phyloP scores from a whole-genome alignment of 108 stramenopile genomes.

The Ochromonas danica region DNA sequence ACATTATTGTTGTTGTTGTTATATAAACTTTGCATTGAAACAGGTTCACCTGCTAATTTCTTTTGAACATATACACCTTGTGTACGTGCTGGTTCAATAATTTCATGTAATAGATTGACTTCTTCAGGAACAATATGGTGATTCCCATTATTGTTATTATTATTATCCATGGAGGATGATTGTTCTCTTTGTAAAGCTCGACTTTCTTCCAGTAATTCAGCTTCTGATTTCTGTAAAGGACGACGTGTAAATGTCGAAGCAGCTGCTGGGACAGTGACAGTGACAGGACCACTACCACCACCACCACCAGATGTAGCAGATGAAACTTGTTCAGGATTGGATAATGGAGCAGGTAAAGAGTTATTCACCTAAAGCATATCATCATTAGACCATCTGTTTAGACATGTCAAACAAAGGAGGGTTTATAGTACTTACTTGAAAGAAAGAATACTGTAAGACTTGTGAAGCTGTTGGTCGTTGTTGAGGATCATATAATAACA shows the following conservation, averaged over 20 bases:
- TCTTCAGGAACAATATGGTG: neutral
- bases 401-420: too few relatives aligned
- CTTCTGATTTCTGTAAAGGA: slow-evolving; percentile 30
- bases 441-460: slow-evolving; percentile 68
- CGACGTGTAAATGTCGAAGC: slow-evolving; percentile 31
- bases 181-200: neutral
- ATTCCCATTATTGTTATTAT: neutral
- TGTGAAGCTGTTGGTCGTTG: slow-evolving; percentile 65
- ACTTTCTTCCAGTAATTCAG: neutral
- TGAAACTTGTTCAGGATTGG: slow-evolving; percentile 3
- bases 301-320: too few relatives aligned
- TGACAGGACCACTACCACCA: too few relatives aligned
- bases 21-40: neutral
- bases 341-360: slow-evolving; percentile 4
- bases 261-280: too few relatives aligned
- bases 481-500: slow-evolving; percentile 67
- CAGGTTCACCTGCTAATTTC: slow-evolving; percentile 10
- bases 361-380: neutral
- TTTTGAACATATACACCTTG: neutral
- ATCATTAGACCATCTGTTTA: too few relatives aligned
- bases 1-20: neutral
- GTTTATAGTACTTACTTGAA: slow-evolving; percentile 39
- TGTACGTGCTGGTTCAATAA: neutral
- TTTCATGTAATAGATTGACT: neutral
- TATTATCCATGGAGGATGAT: neutral